Evolutionary conservation across 2,329 filamentous ascomycete species (phyloP).

Genomic region (Colletotrichum sp.): DNA sequence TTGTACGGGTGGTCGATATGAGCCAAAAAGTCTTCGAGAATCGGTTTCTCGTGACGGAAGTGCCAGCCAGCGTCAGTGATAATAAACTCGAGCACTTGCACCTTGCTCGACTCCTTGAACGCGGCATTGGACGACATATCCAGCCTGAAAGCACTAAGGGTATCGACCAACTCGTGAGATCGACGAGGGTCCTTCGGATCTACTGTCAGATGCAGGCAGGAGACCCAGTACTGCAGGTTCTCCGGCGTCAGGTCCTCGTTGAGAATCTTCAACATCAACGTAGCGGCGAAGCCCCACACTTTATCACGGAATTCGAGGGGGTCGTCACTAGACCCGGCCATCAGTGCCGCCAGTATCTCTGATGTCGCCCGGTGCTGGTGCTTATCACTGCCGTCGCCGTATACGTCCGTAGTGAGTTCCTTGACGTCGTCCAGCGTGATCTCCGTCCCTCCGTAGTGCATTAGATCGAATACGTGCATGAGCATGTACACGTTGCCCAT

Average conservation of each 20-base stretch:
- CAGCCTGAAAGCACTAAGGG: conserved; percentile 82
- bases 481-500: conserved; percentile 87
- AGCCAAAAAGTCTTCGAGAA: conserved; percentile 84
- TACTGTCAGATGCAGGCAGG: conserved; percentile 87
- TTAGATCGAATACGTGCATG: conserved; percentile 88
- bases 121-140: conserved; percentile 96
- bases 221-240: conserved; percentile 93
- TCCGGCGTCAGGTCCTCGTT: conserved; percentile 93
- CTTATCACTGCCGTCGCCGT: conserved; percentile 93
- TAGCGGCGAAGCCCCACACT: conserved; percentile 90
- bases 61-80: conserved; percentile 94
- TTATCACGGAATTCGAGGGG: conserved; percentile 73
- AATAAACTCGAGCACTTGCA: conserved; percentile 86
- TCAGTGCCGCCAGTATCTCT: conserved; percentile 87
- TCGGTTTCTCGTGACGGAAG: conserved; percentile 87
- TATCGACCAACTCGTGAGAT: conserved; percentile 83
- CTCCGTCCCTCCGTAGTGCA: conserved; percentile 78
- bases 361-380: conserved; percentile 96
- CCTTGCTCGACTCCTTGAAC: conserved; percentile 98
- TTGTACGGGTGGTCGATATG: conserved; percentile 99
- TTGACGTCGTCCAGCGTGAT: conserved; percentile 89
- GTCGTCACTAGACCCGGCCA: conserved; percentile 82
- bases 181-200: conserved; percentile 90
- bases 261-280: conserved; percentile 84
- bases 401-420: conserved; percentile 77